A percentile compares a stretch with the other conserved stretches of the same genome.
Evolutionary conservation across 495 filamentous ascomycete species (phyloP).

Genomic region (Xylaria longipes): DNA sequence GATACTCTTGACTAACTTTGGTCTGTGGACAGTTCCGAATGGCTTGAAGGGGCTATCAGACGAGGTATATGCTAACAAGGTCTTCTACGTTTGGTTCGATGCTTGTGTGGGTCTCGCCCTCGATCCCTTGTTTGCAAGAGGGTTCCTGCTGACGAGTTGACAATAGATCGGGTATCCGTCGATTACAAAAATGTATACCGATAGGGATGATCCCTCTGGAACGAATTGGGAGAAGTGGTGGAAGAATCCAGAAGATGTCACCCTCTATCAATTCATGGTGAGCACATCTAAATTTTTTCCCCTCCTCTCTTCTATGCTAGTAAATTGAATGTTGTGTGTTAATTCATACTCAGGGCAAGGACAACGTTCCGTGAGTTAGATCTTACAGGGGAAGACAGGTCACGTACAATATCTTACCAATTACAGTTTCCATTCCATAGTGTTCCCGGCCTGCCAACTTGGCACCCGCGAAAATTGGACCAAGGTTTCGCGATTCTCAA

Average conservation of each 20-base stretch:
- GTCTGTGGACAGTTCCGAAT: conserved; percentile 17
- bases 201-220: conserved; percentile 34
- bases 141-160: not conserved
- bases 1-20: conserved; percentile 9
- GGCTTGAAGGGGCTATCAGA: conserved; percentile 55
- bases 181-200: conserved; percentile 91
- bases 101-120: conserved; percentile 61
- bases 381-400: not conserved
- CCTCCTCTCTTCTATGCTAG: not conserved
- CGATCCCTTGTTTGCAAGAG: not conserved
- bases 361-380: conserved; percentile 75
- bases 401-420: conserved; percentile 7
- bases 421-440: conserved; percentile 56
- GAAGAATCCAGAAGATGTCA: conserved; percentile 85
- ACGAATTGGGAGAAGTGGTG: conserved; percentile 88
- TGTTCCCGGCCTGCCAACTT: conserved; percentile 88
- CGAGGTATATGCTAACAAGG: conserved; percentile 75
- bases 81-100: conserved; percentile 98
- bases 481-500: conserved; percentile 84
- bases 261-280: conserved; percentile 89
- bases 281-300: not conserved
- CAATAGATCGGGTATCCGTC: conserved; percentile 75
- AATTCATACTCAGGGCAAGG: conserved; percentile 68
- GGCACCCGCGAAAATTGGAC: conserved; percentile 90
- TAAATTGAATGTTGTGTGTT: not conserved